These are phyloP conservation scores for Tanozyma kutaoensis DNA, from an alignment of 805 yeast species.

Conservation along the genomic window DNA sequence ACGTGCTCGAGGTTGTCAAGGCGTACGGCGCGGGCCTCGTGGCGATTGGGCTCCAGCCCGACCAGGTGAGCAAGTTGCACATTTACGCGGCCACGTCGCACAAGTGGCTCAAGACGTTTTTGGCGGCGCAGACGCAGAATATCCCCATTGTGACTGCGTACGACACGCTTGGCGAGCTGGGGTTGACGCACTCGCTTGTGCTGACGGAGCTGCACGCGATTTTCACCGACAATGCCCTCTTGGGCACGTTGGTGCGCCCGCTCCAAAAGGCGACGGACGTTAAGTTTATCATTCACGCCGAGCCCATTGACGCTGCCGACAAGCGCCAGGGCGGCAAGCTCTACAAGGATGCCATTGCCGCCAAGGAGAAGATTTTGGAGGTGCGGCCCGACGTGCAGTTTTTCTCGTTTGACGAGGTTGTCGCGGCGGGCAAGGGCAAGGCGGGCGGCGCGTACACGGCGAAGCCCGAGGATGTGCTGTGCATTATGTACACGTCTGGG, in stretches of 20 bases:
- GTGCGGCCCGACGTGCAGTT: constrained; percentile 70
- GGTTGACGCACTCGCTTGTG: constrained; percentile 71
- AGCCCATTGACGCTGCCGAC: constrained; percentile 46
- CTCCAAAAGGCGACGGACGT: constrained; percentile 48
- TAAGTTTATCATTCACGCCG: constrained; percentile 61
- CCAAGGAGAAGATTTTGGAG: constrained; percentile 44
- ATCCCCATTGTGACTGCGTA: constrained; percentile 92
- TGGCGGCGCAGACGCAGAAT: constrained; percentile 65
- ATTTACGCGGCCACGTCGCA: constrained; percentile 81
- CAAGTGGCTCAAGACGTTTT: constrained; percentile 80
- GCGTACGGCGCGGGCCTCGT: constrained; percentile 65
- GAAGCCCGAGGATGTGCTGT: constrained; percentile 44
- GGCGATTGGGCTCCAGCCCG: constrained; percentile 57
- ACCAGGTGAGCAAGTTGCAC: constrained; percentile 51
- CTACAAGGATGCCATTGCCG: constrained; percentile 42
- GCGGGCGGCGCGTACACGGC: constrained; percentile 31
- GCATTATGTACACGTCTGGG: constrained; percentile 84
- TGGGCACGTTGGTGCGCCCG: constrained; percentile 58
- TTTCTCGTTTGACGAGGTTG: constrained; percentile 49
- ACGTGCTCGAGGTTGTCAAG: constrained; percentile 37
- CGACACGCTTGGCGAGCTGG: constrained; percentile 85
- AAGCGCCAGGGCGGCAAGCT: constrained; percentile 49
- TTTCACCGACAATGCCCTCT: constrained; percentile 71
- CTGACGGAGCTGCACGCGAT: constrained; percentile 73
- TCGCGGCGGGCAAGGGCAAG: constrained; percentile 46